Evolutionary conservation across 1,284 basidiomycete genomes (phyloP).

Genomic region (Cerioporus squamosus): DNA sequence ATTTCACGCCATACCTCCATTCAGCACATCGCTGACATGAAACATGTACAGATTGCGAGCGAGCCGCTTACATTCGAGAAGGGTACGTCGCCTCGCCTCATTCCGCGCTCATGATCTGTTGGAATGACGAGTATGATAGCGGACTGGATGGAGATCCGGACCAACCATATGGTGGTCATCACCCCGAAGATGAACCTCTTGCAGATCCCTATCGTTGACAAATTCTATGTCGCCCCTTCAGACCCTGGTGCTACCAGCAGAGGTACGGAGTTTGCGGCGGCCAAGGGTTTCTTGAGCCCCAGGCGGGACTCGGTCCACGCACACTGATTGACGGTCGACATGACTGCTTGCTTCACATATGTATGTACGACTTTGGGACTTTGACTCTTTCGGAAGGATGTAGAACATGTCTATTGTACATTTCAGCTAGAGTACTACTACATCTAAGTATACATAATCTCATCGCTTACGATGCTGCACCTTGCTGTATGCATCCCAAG

Average conservation of each 20-base stretch:
- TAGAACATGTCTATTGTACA: background rate
- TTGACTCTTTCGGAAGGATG: background rate
- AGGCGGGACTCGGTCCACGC: slow-evolving; percentile 26
- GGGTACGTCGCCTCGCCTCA: slow-evolving; percentile 52
- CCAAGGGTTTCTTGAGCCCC: slow-evolving; percentile 71
- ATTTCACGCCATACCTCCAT: slow-evolving; percentile 17
- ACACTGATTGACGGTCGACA: slow-evolving; percentile 11
- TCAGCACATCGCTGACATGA: background rate
- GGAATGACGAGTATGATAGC: slow-evolving; percentile 46
- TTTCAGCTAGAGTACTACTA: background rate
- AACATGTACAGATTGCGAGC: slow-evolving; percentile 69
- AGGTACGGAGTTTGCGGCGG: slow-evolving; percentile 74
- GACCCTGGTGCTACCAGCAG: slow-evolving; percentile 69
- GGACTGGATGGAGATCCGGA: slow-evolving; percentile 94
- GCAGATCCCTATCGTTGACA: slow-evolving; percentile 93
- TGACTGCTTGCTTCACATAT: background rate
- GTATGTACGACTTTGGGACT: background rate
- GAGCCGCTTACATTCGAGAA: slow-evolving; percentile 95
- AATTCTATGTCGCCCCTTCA: slow-evolving; percentile 83
- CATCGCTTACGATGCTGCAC: background rate
- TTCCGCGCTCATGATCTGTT: background rate
- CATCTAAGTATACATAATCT: background rate
- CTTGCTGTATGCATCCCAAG: too few species aligned
- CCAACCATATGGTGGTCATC: slow-evolving; percentile 91
- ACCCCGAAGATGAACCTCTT: slow-evolving; percentile 94